Conservation (phyloP, 495 filamentous ascomycete species). For the Saxophila tyrrhenica region DNA sequence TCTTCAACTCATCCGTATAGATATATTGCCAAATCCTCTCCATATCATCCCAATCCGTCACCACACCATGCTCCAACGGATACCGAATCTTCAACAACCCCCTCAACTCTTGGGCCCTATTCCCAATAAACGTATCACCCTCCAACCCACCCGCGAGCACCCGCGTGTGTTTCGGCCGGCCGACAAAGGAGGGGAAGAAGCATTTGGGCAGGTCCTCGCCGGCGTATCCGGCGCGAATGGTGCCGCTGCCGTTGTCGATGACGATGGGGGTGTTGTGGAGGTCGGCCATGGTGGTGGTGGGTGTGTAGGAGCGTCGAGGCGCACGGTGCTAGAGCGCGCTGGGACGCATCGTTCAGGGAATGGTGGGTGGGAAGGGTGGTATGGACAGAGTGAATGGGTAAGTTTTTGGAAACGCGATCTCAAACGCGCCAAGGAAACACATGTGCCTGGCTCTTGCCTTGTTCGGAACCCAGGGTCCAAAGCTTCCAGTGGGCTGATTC, state of each 20-base stretch:
- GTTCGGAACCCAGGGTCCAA: no score
- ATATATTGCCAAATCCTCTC: constrained; percentile 95
- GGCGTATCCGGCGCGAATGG: constrained; percentile 92
- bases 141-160: constrained; percentile 92
- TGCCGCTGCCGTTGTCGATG: constrained; percentile 97
- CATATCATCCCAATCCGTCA: constrained; percentile 99
- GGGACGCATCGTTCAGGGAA: neutral
- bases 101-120: constrained; percentile 81
- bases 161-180: constrained; percentile 90
- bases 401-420: neutral
- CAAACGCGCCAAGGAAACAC: no score
- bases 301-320: neutral
- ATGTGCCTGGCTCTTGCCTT: no score
- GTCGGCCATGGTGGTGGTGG: constrained; percentile 17
- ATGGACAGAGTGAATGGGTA: neutral
- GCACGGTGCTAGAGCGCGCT: constrained; percentile 10
- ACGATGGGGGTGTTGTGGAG: constrained; percentile 82
- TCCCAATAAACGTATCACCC: constrained; percentile 94
- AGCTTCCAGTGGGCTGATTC: no score
- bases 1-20: constrained; percentile 77
- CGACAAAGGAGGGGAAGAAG: constrained; percentile 96
- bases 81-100: constrained; percentile 92
- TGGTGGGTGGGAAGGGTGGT: no score
- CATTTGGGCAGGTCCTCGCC: constrained; percentile 92
- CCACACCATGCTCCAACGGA: constrained; percentile 93